Conservation (phyloP, 768 basidiomycete genomes). For the Chalciporus sphaerocephalus region DNA sequence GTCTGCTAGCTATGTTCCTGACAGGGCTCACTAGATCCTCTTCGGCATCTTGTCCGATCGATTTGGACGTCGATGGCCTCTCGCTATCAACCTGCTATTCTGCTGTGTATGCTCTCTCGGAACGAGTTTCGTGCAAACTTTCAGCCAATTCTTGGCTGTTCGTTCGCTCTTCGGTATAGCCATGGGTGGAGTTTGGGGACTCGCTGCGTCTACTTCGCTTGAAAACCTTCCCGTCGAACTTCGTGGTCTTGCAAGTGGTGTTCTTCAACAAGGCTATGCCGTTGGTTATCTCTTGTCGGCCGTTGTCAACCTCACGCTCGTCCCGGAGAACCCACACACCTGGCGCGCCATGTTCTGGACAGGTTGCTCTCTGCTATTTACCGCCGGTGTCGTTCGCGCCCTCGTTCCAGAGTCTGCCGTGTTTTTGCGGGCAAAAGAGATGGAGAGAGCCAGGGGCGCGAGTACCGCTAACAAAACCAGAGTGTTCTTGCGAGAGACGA, state of each 20-base stretch:
- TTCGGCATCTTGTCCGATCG: conserved; percentile 87
- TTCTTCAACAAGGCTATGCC: conserved; percentile 88
- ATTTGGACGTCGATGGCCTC: conserved; percentile 91
- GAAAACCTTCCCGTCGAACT: conserved; percentile 86
- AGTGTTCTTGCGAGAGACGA: conserved; percentile 68
- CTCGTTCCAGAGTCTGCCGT: conserved; percentile 73
- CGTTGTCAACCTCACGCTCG: conserved; percentile 71
- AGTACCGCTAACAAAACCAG: conserved; percentile 50
- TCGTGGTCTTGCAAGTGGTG: conserved; percentile 79
- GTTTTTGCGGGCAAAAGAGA: conserved; percentile 63
- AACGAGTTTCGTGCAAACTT: conserved; percentile 77
- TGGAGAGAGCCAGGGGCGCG: conserved; percentile 41
- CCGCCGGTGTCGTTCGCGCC: conserved; percentile 63
- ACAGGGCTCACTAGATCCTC: conserved; percentile 39
- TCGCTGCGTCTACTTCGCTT: conserved; percentile 75
- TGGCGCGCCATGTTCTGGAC: conserved; percentile 88
- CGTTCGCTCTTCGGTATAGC: conserved; percentile 81
- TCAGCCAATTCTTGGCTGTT: conserved; percentile 72
- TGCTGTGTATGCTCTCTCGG: conserved; percentile 72
- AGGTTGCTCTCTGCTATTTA: conserved; percentile 61
- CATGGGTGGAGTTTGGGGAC: conserved; percentile 90
- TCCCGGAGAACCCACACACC: conserved; percentile 24
- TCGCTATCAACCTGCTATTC: conserved; percentile 70
- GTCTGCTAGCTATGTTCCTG: no score
- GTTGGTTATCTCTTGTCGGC: conserved; percentile 83